Evolutionary conservation across 768 basidiomycete species (phyloP), one percentile per base, ranked within the genome.

Genomic region (Termitomyces titanicus): DNA sequence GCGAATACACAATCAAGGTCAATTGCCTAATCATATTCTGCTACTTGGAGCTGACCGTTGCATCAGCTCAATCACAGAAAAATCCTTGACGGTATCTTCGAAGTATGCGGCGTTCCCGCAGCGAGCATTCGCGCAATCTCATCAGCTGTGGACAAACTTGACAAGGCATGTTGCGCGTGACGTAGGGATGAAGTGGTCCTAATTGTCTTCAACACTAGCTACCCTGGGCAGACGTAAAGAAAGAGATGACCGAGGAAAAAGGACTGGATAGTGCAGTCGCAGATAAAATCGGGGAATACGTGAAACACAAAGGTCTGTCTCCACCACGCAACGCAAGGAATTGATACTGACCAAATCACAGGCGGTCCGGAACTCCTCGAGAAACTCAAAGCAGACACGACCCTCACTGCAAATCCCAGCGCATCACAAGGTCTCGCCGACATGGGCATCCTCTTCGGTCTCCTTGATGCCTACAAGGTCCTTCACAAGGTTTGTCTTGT

Each of bases 201-300:
- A 45, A 35, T 34, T 15, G 8, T 33, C 3, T 47, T 33, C 5
- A 18, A 18, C 20, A 43, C 4, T 58, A 94, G 92, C 72, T 88
- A 22, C 82, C 96, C 0, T 99, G 97, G 96, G 64, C 69, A 2
- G 94, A 96, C 45, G 96, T 98, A 10, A 90, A 87, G 72, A 89
- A 88, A 64, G 96, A 99, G 71, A 98, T 99, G 97, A 92, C 88
- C 0, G 88, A 86, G 0, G 95, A 98, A 66, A 99, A 99, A 66
- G 94, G 94, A 0, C 75, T 99, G 18, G 87, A 89, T 61, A 70
- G 82, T 11, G 79, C 74, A 6, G 80, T 88, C 3, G 95, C 97
- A 0, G 96, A 99, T 73, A 88, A 81, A 70, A 99, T 99, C 64
- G 96, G 96, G 20, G 90, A 95, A 68, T 99, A 97, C 65, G 97